Evolutionary conservation across 345 rosid genomes (phyloP).

Genomic region (Sonneratia caseolaris): DNA sequence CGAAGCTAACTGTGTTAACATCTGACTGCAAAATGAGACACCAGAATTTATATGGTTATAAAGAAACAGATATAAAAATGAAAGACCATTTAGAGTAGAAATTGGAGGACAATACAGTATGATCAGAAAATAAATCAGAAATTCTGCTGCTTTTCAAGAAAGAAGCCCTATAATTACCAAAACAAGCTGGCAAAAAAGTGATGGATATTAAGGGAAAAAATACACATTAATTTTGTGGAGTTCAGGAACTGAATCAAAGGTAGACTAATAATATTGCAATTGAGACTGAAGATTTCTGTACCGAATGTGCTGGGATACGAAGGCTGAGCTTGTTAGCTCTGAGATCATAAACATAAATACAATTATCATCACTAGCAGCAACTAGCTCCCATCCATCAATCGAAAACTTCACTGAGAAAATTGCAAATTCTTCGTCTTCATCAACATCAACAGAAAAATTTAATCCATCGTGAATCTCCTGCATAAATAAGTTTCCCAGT

Average conservation of each 20-base stretch:
- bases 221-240: neutral
- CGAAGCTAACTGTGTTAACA: conserved; percentile 69
- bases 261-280: neutral
- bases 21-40: conserved; percentile 34
- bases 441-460: conserved; percentile 29
- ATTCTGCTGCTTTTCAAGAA: neutral
- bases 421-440: conserved; percentile 23
- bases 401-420: conserved; percentile 61
- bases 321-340: conserved; percentile 35
- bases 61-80: neutral
- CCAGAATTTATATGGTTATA: neutral
- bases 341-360: conserved; percentile 57
- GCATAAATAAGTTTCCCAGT: conserved; percentile 5
- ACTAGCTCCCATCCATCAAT: conserved; percentile 63
- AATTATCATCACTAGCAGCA: conserved; percentile 37
- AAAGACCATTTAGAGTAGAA: neutral
- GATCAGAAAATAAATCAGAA: neutral
- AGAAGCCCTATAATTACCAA: neutral
- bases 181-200: neutral
- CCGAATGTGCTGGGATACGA: conserved; percentile 47
- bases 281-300: conserved; percentile 10
- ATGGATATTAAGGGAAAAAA: neutral
- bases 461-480: conserved; percentile 62
- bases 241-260: neutral
- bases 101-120: neutral